A percentile compares a stretch with the other conserved stretches of the same genome.
Conservation (phyloP, 202 grass and related monocot genomes). For the Cymbopogon flexuosus region DNA sequence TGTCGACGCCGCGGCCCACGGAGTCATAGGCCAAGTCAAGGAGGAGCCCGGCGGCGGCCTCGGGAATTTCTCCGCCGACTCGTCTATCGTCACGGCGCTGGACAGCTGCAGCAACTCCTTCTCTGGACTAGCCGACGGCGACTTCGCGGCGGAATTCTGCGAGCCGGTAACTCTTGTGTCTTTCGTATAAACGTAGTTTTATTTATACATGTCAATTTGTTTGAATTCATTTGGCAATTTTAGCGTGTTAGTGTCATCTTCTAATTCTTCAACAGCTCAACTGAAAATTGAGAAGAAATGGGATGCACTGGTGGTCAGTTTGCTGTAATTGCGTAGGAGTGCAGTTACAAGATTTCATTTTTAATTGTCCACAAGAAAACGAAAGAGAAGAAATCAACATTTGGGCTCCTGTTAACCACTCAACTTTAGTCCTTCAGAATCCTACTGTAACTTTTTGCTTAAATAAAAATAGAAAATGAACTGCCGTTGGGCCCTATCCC, state of each 20-base stretch:
- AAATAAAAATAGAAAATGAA: too few relatives aligned
- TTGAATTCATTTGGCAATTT: conserved; percentile 4
- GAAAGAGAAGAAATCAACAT: too few relatives aligned
- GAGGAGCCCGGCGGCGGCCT: background rate
- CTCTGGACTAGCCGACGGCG: conserved; percentile 52
- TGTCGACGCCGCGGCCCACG: too few relatives aligned
- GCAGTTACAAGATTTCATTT: background rate
- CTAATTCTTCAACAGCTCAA: background rate
- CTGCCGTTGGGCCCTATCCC: too few relatives aligned
- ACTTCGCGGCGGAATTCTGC: conserved; percentile 62
- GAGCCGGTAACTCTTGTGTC: conserved; percentile 55
- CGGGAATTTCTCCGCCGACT: conserved; percentile 54
- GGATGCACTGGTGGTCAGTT: background rate
- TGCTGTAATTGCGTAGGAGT: background rate
- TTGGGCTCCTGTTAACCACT: background rate
- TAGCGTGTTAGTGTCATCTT: background rate
- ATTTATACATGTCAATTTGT: background rate
- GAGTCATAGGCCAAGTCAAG: background rate
- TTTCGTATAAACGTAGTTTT: background rate
- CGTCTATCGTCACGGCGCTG: conserved; percentile 69
- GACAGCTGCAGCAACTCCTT: conserved; percentile 78
- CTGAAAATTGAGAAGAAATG: background rate
- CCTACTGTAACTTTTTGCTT: too few relatives aligned
- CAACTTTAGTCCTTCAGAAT: too few relatives aligned
- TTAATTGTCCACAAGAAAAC: background rate